Conservation (phyloP, 192 early-diverging fungal species). For the Hyaloraphidium curvatum region DNA sequence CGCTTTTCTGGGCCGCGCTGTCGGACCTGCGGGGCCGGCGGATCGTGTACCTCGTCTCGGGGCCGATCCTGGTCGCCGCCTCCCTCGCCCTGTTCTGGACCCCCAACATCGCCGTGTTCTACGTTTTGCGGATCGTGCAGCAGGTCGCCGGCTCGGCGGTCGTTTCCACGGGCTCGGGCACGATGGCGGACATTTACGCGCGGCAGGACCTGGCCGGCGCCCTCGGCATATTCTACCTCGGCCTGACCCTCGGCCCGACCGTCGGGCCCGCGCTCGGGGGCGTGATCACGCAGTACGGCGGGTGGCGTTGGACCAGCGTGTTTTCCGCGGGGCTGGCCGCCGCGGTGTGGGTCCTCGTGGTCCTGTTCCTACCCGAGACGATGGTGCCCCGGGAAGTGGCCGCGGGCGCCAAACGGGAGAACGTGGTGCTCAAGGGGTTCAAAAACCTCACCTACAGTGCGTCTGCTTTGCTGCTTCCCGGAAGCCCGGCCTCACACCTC, state of each 20-base stretch:
- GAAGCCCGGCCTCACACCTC: too few species aligned
- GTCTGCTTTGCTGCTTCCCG: not conserved
- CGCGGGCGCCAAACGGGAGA: not conserved
- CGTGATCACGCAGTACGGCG: not conserved
- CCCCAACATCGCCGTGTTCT: not conserved
- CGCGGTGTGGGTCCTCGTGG: not conserved
- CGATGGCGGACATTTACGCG: too few species aligned
- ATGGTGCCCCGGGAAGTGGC: not conserved
- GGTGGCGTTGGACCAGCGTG: not conserved
- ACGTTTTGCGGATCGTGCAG: not conserved
- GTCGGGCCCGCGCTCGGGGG: not conserved
- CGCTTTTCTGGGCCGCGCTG: constrained; percentile 29
- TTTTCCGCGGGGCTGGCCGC: not conserved
- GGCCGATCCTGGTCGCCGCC: not conserved
- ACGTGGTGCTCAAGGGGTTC: not conserved
- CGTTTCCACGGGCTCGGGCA: too few species aligned
- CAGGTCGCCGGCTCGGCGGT: too few species aligned
- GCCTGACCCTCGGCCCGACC: not conserved
- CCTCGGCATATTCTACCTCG: not conserved
- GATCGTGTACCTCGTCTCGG: not conserved
- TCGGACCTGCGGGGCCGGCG: constrained; percentile 16
- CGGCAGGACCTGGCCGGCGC: too few species aligned
- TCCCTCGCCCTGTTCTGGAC: not conserved
- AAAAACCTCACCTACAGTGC: not conserved
- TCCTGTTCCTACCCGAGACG: not conserved